Base-by-base conservation (phyloP, 768 basidiomycete genomes). In the Xerocomellus dryophilus region DNA sequence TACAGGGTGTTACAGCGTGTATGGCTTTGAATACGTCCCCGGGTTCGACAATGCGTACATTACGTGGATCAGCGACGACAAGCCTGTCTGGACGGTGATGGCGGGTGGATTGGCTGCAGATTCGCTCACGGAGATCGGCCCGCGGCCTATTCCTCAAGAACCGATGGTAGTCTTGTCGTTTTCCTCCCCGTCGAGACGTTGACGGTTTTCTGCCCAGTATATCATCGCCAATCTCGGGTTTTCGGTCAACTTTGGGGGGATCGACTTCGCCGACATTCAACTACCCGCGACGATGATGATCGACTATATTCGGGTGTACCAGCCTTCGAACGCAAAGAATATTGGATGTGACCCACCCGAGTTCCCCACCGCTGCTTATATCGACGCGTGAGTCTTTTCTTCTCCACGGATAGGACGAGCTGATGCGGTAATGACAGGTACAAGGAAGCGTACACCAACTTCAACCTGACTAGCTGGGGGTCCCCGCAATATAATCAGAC, bases 221-320 rank as follows among this genome's bases (percentile, higher is more conserved):
- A 78, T 91, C 66, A 79, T 90, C 51, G 78, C 80, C 45, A 87
- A 88, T 56, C 75, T 88, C 34, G 89, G 86, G 36, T 81, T 89
- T 53, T 89, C 86, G 7, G 58, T 73, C 41, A 83, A 80, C 62
- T 90, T 90, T 66, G 88, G 85, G 15, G 74, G 67, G 8, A 81
- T 90, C 61, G 83, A 90, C 59, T 76, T 83, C 49, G 73, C 74
- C 6, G 61, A 81, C 36, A 64, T 90, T 27, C 68, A 70, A 18
- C 77, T 86, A 62, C 83, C 83, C 5, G 67, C 79, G 9, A 76
- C 73, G 25, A 85, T 94, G 87, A 74, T 74, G 50, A 73, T 94
- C 46, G 93, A 96, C 64, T 95, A 84, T 54, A 83, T 95, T 52
- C 81, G 93, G 2, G 88, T 96, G 12, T 88, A 86, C 61, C 86